These are phyloP conservation scores for Mucor racemosus DNA, from an alignment of 371 early-diverging fungal species.

Conservation along the genomic window DNA sequence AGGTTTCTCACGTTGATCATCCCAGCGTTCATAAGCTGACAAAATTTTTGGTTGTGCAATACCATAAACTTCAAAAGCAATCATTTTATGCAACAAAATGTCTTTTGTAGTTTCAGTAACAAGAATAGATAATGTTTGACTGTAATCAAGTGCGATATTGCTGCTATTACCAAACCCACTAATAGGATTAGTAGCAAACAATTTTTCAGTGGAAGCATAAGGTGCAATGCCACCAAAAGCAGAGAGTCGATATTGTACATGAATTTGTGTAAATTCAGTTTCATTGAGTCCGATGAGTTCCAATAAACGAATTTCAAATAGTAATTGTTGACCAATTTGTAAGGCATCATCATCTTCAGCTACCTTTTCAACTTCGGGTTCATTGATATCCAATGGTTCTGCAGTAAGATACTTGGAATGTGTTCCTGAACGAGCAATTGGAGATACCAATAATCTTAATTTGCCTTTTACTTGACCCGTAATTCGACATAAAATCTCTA, in stretches of 20 bases:
- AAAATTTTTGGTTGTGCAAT: slow-evolving; percentile 50
- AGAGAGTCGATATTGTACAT: slow-evolving; percentile 73
- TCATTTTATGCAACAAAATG: slow-evolving; percentile 36
- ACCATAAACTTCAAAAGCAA: slow-evolving; percentile 69
- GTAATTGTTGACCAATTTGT: slow-evolving; percentile 51
- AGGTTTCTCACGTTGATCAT: slow-evolving; percentile 53
- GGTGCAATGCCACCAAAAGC: slow-evolving; percentile 53
- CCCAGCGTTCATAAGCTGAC: slow-evolving; percentile 60
- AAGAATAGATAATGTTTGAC: slow-evolving; percentile 59
- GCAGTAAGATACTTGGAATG: background rate
- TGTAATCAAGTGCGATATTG: slow-evolving; percentile 62
- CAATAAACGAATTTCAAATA: slow-evolving; percentile 71
- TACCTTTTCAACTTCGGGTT: background rate
- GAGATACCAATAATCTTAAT: slow-evolving; percentile 46
- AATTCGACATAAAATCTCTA: slow-evolving; percentile 64
- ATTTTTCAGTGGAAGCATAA: slow-evolving; percentile 46
- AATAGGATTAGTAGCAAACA: slow-evolving; percentile 67
- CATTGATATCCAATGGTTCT: slow-evolving; percentile 2
- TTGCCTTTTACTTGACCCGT: slow-evolving; percentile 60
- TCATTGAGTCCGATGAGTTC: slow-evolving; percentile 71
- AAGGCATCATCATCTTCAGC: slow-evolving; percentile 1
- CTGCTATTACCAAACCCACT: slow-evolving; percentile 47
- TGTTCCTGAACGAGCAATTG: slow-evolving; percentile 35
- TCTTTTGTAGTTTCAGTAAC: slow-evolving; percentile 47
- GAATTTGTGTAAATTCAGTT: slow-evolving; percentile 70